Base-by-base conservation (phyloP, 169 alveolate species). In the Theileria orientalis region DNA sequence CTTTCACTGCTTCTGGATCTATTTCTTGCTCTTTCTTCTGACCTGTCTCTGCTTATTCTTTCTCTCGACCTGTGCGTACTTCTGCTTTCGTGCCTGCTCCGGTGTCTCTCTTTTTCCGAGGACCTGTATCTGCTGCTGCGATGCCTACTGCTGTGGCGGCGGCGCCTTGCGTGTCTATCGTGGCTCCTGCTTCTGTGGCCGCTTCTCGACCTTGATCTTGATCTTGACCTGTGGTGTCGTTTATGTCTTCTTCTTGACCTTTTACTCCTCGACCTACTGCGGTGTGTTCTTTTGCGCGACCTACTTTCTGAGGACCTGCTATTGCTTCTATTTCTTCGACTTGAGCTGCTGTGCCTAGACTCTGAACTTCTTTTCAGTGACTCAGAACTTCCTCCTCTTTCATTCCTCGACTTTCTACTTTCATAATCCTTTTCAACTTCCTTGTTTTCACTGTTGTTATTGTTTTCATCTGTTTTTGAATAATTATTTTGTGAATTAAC, bases 51-150 rank as follows among this genome's bases (percentile, higher is more conserved):
- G 3, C 66, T 40, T 0, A 57, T n/a, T 51, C 89, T 82, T 6
- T 56, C 46, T 25, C 75, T 64, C 2, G 82, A 49, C 16, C 70
- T 25, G 7, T 35, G 14, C 9, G 66, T 13, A 23, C 66, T 52
- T 35, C 54, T 35, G 6, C 76, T 44, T n/a, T 35, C 1, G n/a
- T 21, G 42, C 5, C 83, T 46, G 46, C 83, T 61, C 29, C 61
- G 7, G 9, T 60, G 13, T 1, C 52, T 49, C 8, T 61, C 27
- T 23, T 56, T 60, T 25, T 69, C 74, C 14, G 74, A 40, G 49
- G 60, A 7, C 6, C 71, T 66, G 25, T 69, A 73, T 35, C 76
- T 54, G 71, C 89, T 82, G 47, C 47, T 5, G 73, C 30, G 73
- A 5, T 51, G 16, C n/a, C 74, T 51, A 3, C 72, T 46, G 1